Base-by-base conservation (phyloP, 441 rosid species). In the Populus tomentosa region DNA sequence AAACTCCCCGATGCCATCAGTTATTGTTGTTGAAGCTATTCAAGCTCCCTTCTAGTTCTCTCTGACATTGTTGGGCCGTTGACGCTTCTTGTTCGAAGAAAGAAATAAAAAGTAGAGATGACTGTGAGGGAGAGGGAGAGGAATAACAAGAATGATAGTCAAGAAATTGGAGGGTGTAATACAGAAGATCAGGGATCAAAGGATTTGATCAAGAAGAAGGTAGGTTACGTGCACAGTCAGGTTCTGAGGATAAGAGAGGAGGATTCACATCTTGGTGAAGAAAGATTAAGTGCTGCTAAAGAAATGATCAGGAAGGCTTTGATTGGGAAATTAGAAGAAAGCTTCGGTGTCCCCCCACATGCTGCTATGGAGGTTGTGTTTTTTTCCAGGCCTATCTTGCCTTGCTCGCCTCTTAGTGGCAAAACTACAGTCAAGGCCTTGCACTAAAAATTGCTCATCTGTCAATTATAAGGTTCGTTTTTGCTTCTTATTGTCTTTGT, bases 331-430 rank as follows among this genome's bases (percentile, higher is more conserved):
- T 14, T 9, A 70, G 53, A 36, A 36, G 10, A 68, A 33, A 35
- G 24, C 6, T 32, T 35, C 24, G 26, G 75, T 14, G 26, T 10
- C 23, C 13, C 77, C 71, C 26, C 24, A 56, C 5, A 42, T 72
- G 67, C 72, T 16, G 70, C 64, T 10, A 72, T 82, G 2, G 81
- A 80, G 62, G 40, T 88, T 24, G 71, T 87, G 70, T 61, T 89
- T 24, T 82, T 89, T 71, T 50, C 93, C 7, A 70, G 91, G 66
- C 85, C 87, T 74, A 82, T 85, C 71, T 73, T 90, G 86, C 95
- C 95, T 50, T 88, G 86, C 76, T 91, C 98, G 1, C 98, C 97
- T 81, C 98, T 94, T 67, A 86, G 98, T 77, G 91, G 95, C 65
- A 90, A 88, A 86, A 80, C 77, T 70, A 71, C 82, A 30, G 79